These are phyloP conservation scores for Silene coronaria DNA, from an alignment of 179 eudicot genomes.

Conservation along the genomic window DNA sequence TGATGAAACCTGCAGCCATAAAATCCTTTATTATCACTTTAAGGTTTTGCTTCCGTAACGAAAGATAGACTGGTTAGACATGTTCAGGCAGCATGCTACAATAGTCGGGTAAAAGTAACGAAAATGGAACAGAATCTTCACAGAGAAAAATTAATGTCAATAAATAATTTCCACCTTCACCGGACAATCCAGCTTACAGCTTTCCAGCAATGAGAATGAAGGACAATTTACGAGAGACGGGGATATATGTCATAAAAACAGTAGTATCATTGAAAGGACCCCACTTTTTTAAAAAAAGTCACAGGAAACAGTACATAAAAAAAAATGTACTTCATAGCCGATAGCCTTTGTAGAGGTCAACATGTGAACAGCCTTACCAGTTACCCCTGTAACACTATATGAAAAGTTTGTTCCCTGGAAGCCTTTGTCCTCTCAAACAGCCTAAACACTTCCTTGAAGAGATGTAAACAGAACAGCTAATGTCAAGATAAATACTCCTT, in stretches of 20 bases:
- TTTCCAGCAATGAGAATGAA: background rate
- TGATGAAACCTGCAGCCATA: constrained; percentile 65
- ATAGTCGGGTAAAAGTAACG: background rate
- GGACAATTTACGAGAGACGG: background rate
- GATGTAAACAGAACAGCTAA: background rate
- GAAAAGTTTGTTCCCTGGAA: background rate
- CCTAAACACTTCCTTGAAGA: background rate
- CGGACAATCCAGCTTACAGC: background rate
- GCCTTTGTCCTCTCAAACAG: background rate
- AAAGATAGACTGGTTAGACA: background rate
- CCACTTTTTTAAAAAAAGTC: background rate
- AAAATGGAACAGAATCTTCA: background rate
- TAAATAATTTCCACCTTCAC: background rate
- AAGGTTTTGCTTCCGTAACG: background rate
- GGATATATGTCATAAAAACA: background rate
- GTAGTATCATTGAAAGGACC: background rate
- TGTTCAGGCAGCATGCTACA: constrained; percentile 6
- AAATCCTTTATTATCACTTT: constrained; percentile 1
- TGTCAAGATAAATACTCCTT: background rate
- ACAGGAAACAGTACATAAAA: background rate
- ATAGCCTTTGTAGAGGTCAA: background rate
- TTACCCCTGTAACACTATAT: background rate
- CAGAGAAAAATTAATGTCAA: background rate
- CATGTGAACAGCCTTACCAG: background rate
- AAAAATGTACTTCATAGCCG: background rate